A percentile compares a stretch with the other conserved stretches of the same genome.
Evolutionary conservation across 257 asterid species (phyloP).

Genomic region (Jaltomata sinuosa): DNA sequence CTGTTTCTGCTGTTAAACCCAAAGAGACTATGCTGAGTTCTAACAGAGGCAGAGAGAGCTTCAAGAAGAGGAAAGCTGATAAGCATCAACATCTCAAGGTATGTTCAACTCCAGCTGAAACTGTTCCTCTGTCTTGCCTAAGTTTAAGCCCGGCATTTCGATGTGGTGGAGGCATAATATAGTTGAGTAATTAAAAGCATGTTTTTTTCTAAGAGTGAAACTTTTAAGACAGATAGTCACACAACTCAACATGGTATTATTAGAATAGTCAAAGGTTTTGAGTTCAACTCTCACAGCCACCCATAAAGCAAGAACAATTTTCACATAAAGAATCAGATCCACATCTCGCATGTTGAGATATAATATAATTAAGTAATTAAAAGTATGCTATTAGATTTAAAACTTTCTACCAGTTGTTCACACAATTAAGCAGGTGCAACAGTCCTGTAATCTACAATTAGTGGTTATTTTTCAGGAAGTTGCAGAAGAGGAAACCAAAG

Average conservation of each 20-base stretch:
- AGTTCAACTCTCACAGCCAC: not conserved
- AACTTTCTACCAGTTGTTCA: not conserved
- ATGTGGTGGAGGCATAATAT: not conserved
- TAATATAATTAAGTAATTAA: not conserved
- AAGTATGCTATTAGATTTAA: not conserved
- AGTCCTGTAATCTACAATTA: not conserved
- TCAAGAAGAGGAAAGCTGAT: conserved; percentile 58
- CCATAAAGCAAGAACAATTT: not conserved
- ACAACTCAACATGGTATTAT: not conserved
- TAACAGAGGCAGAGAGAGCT: conserved; percentile 28
- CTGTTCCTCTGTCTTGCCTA: not conserved
- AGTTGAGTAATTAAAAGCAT: not conserved
- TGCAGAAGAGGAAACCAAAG: conserved; percentile 37
- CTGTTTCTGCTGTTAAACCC: not conserved
- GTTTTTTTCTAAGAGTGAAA: not conserved
- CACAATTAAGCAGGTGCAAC: not conserved
- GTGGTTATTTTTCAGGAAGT: conserved; percentile 16
- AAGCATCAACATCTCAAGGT: conserved; percentile 40
- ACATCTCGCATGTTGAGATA: not conserved
- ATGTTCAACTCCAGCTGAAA: not conserved
- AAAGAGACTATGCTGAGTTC: conserved; percentile 24
- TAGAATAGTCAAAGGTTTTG: not conserved
- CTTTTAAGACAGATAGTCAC: not conserved
- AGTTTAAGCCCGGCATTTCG: not conserved
- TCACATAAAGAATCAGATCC: not conserved